These are phyloP conservation scores for Moringa oleifera DNA, from an alignment of 345 rosid genomes.

Conservation along the genomic window DNA sequence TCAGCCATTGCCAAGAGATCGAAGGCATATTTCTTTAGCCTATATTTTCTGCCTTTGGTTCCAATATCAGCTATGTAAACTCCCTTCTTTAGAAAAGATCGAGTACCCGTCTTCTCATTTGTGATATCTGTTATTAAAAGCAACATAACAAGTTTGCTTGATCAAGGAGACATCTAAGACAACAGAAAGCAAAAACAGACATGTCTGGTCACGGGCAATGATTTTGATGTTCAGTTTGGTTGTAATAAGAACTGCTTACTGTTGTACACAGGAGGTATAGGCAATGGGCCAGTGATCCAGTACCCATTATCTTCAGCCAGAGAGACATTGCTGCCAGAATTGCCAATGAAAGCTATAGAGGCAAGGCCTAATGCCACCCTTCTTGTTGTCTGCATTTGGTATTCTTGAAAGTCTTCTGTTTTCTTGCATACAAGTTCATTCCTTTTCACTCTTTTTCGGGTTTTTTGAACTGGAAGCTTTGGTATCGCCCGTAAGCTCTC, in stretches of 20 bases:
- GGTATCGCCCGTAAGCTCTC: conserved; percentile 27
- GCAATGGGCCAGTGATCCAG: conserved; percentile 60
- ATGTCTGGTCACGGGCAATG: too few species aligned
- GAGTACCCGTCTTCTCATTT: conserved; percentile 66
- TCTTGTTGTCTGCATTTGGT: conserved; percentile 42
- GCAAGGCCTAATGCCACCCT: conserved; percentile 54
- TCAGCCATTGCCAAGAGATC: conserved; percentile 84
- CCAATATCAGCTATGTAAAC: conserved; percentile 62
- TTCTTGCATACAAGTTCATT: conserved; percentile 25
- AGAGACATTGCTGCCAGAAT: conserved; percentile 27
- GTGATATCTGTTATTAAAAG: conserved; percentile 36
- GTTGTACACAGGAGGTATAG: conserved; percentile 56
- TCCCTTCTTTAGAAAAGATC: conserved; percentile 63
- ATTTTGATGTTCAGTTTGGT: neutral
- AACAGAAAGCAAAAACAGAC: too few species aligned
- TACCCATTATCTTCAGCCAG: conserved; percentile 66
- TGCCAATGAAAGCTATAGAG: conserved; percentile 41
- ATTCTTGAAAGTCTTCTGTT: conserved; percentile 23
- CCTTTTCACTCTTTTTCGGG: conserved; percentile 19
- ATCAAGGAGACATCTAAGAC: too few species aligned
- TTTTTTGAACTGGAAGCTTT: conserved; percentile 19
- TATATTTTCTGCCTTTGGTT: conserved; percentile 45
- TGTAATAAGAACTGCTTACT: conserved; percentile 36
- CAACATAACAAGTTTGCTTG: neutral
- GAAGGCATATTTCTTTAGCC: conserved; percentile 68